Base-by-base conservation (phyloP, 495 filamentous ascomycete genomes). In the Achaetomiella virescens region DNA sequence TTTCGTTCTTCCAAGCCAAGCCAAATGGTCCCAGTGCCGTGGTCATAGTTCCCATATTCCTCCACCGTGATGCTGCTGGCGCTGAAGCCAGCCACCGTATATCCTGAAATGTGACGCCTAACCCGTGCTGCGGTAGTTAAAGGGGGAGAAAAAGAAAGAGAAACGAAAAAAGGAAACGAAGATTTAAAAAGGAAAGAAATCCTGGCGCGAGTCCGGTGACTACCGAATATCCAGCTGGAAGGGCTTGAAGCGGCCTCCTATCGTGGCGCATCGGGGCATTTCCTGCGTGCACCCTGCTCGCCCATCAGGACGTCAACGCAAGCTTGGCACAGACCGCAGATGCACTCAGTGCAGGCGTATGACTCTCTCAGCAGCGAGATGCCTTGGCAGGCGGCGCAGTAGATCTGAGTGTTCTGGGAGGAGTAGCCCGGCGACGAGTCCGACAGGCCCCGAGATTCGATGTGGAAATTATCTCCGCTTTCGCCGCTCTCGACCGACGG, bases 261-360 rank as follows among this genome's bases (percentile, higher is more conserved):
- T 79, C 11, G 82, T 84, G 20, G 80, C 80, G 57, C 84, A 88
- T 29, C 79, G 18, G 84, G 84, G 66, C 84, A 88, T 57, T 82
- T 83, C 55, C 81, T 75, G 24, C 78, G 73, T 9, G 78, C 76
- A 10, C 79, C 78, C 65, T 81, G 79, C 63, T 82, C 79, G 44
- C 74, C 72, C 72, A 89, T 86, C 53, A 93, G 79, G 59, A 87
- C 83, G 58, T 87, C 83, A 17, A 95, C 89, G 56, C 91, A 96
- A 40, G 87, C 86, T 50, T 82, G 84, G 64, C 91, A 96, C 45
- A 96, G 79, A 2, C 91, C 91, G 65, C 89, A 93, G 48, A 96
- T 95, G 67, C 91, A 96, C 66, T 96, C 90, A 0, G 90, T 95
- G 70, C 91, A 96, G 12, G 91, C 91, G 65, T 87, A 96, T 29